These are phyloP conservation scores for Asclepias syriaca DNA, from an alignment of 257 asterid species.

Conservation along the genomic window DNA sequence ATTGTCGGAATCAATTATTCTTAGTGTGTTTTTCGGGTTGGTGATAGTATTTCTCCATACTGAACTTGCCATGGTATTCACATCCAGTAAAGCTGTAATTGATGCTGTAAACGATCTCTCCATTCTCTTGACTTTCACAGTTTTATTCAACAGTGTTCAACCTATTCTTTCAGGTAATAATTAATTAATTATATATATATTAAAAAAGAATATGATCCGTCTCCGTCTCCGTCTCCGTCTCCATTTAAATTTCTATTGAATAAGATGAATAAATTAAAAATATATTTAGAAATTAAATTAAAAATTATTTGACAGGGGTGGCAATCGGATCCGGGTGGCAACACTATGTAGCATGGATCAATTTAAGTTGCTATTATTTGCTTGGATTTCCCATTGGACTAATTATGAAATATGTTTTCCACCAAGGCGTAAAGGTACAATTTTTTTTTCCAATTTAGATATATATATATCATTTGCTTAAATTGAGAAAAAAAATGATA, in stretches of 20 bases:
- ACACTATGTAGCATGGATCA: slow-evolving; percentile 44
- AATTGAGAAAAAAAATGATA: neutral
- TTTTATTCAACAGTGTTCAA: slow-evolving; percentile 50
- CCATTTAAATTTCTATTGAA: too few relatives aligned
- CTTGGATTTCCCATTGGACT: slow-evolving; percentile 49
- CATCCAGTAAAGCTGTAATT: slow-evolving; percentile 37
- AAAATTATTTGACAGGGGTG: slow-evolving; percentile 26
- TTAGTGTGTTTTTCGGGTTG: slow-evolving; percentile 38
- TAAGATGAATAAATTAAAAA: too few relatives aligned
- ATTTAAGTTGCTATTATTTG: slow-evolving; percentile 39
- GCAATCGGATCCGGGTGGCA: slow-evolving; percentile 65
- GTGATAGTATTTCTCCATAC: slow-evolving; percentile 33
- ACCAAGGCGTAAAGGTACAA: slow-evolving; percentile 52
- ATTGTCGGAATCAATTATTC: slow-evolving; percentile 31
- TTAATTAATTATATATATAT: too few relatives aligned
- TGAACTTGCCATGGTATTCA: slow-evolving; percentile 37
- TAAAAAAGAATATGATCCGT: too few relatives aligned
- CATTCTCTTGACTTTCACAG: slow-evolving; percentile 39
- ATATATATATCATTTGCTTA: too few relatives aligned
- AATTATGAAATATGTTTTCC: slow-evolving; percentile 30
- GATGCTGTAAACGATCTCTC: slow-evolving; percentile 40
- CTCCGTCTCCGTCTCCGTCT: too few relatives aligned
- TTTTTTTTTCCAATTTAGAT: neutral
- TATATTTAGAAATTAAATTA: too few relatives aligned
- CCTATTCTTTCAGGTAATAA: slow-evolving; percentile 48